Evolutionary conservation across 768 basidiomycete genomes (phyloP).

Genomic region (Filobasidium wieringae): DNA sequence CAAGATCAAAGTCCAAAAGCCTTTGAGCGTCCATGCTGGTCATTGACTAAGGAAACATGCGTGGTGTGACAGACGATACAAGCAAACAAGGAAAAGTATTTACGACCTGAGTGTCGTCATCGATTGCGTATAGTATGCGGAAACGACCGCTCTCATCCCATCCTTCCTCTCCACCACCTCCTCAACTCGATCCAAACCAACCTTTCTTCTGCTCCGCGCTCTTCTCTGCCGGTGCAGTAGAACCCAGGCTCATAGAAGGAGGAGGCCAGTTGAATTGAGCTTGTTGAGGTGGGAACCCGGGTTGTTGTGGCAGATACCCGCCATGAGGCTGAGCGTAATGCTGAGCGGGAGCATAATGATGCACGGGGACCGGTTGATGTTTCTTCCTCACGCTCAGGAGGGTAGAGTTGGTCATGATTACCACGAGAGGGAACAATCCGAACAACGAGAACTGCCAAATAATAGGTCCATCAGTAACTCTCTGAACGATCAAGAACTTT

Average conservation of each 20-base stretch:
- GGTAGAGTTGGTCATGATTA: constrained; percentile 37
- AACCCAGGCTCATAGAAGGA: neutral
- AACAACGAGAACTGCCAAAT: neutral
- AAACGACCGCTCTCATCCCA: too few relatives aligned
- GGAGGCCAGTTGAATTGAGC: neutral
- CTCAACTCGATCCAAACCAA: neutral
- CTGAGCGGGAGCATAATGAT: neutral
- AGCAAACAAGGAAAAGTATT: neutral
- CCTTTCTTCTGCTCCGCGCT: neutral
- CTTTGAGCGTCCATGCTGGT: neutral
- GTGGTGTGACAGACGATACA: neutral
- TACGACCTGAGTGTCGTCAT: too few relatives aligned
- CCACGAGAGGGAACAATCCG: constrained; percentile 37
- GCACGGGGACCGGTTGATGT: neutral
- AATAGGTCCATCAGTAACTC: neutral
- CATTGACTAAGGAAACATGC: neutral
- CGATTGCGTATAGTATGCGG: too few relatives aligned
- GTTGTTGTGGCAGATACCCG: neutral
- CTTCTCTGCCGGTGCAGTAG: neutral
- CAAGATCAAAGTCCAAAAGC: neutral
- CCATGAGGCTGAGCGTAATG: neutral
- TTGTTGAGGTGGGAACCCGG: neutral
- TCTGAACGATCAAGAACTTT: neutral
- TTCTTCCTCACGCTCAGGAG: constrained; percentile 29
- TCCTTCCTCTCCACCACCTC: too few relatives aligned